phyloP scores from a whole-genome alignment of 2,329 filamentous ascomycete genomes.

The Periconia digitata region DNA sequence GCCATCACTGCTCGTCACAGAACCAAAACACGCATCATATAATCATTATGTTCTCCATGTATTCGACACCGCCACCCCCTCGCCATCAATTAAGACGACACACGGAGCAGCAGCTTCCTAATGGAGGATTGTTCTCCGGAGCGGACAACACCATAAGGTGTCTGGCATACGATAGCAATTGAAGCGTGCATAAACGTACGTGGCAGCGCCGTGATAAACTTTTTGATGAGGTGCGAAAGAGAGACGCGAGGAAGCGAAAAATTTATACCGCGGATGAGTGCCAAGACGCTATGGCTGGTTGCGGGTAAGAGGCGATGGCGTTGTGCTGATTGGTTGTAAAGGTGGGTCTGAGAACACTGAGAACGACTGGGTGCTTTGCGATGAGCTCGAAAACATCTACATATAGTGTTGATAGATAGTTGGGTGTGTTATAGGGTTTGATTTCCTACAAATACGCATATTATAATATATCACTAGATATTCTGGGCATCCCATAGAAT shows the following conservation, averaged over 20 bases:
- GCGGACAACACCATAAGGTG: slow-evolving; percentile 58
- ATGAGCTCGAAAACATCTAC: too few species aligned
- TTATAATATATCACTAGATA: too few species aligned
- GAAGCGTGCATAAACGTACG: slow-evolving; percentile 61
- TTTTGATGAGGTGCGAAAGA: slow-evolving; percentile 59
- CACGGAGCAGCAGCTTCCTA: slow-evolving; percentile 73
- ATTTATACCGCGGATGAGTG: slow-evolving; percentile 20
- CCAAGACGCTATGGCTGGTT: slow-evolving; percentile 13
- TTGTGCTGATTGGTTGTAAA: too few species aligned
- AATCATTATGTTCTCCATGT: slow-evolving; percentile 63
- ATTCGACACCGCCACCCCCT: slow-evolving; percentile 70
- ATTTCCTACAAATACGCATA: too few species aligned
- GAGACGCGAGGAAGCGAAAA: slow-evolving; percentile 18
- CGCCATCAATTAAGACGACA: slow-evolving; percentile 71
- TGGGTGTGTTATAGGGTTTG: too few species aligned
- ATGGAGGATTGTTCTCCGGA: slow-evolving; percentile 63
- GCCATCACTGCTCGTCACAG: too few species aligned
- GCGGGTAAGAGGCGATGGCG: too few species aligned
- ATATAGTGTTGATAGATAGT: too few species aligned
- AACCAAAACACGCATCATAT: too few species aligned
- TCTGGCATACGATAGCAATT: slow-evolving; percentile 70
- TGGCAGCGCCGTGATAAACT: slow-evolving; percentile 63
- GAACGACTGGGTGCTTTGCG: too few species aligned
- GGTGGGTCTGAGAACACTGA: too few species aligned
- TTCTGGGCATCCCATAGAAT: too few species aligned